Evolutionary conservation across 1,284 basidiomycete species (phyloP).

Genomic region (Termitomyces sp.): DNA sequence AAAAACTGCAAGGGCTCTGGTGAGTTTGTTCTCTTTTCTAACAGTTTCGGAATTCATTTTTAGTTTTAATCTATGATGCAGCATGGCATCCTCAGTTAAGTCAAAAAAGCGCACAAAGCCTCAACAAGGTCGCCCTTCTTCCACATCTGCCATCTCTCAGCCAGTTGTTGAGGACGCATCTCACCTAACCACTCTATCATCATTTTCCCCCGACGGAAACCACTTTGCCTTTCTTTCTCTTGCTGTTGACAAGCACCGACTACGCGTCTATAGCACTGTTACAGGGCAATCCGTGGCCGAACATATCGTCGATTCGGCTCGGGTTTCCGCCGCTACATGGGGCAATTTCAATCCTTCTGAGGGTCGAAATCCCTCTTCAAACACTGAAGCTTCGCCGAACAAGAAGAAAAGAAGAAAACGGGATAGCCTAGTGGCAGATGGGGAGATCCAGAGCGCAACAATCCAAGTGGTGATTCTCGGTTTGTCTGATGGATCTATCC

Average conservation of each 20-base stretch:
- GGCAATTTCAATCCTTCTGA: conserved; percentile 33
- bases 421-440: conserved; percentile 30
- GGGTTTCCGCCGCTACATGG: conserved; percentile 56
- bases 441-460: conserved; percentile 20
- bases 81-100: conserved; percentile 27
- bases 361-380: conserved; percentile 20
- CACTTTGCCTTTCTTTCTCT: conserved; percentile 65
- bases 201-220: conserved; percentile 57
- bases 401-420: conserved; percentile 48
- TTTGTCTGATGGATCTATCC: conserved; percentile 50
- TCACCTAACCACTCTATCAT: conserved; percentile 42
- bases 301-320: conserved; percentile 50
- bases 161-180: conserved; percentile 49
- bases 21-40: conserved; percentile 1
- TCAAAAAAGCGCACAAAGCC: conserved; percentile 55
- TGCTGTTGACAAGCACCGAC: conserved; percentile 69
- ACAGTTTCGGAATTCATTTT: neutral
- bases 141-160: conserved; percentile 58
- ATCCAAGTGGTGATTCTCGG: conserved; percentile 49
- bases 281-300: conserved; percentile 55
- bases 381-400: conserved; percentile 28
- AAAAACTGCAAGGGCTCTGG: conserved; percentile 2
- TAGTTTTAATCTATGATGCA: neutral
- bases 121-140: conserved; percentile 45
- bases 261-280: conserved; percentile 61